phyloP scores from a whole-genome alignment of 148 eudicot species.

The Rhododendron ferrugineum region DNA sequence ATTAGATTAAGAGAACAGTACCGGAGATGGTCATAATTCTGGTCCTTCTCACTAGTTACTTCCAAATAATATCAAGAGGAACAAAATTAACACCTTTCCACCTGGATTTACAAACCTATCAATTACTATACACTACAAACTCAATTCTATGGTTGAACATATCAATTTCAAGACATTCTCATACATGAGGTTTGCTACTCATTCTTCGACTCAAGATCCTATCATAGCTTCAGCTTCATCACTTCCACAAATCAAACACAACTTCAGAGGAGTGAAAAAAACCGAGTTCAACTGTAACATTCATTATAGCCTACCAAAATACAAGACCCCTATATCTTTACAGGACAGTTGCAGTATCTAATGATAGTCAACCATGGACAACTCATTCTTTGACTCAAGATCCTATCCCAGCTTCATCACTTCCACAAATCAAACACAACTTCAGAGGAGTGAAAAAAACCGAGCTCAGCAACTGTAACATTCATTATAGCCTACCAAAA shows the following conservation, averaged over 20 bases:
- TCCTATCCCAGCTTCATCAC: not conserved
- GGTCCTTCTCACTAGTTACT: not conserved
- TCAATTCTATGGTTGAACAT: not conserved
- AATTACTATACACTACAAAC: not conserved
- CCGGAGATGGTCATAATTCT: not conserved
- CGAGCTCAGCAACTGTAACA: not conserved
- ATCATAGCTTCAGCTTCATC: not conserved
- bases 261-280: not conserved
- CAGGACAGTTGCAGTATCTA: not conserved
- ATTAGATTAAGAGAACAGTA: not conserved
- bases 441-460: not conserved
- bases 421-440: not conserved
- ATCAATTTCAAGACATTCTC: not conserved
- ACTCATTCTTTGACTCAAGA: not conserved
- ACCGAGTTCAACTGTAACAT: not conserved
- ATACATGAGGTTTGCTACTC: not conserved
- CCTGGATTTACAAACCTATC: not conserved
- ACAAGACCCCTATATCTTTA: not conserved
- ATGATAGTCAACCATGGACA: not conserved
- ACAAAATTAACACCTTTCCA: not conserved
- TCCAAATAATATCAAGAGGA: not conserved
- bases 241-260: not conserved
- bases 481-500: not conserved
- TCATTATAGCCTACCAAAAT: not conserved
- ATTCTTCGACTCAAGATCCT: not conserved